Conservation (phyloP, 352 stramenopile genomes). For the Pythium folliculosum region DNA sequence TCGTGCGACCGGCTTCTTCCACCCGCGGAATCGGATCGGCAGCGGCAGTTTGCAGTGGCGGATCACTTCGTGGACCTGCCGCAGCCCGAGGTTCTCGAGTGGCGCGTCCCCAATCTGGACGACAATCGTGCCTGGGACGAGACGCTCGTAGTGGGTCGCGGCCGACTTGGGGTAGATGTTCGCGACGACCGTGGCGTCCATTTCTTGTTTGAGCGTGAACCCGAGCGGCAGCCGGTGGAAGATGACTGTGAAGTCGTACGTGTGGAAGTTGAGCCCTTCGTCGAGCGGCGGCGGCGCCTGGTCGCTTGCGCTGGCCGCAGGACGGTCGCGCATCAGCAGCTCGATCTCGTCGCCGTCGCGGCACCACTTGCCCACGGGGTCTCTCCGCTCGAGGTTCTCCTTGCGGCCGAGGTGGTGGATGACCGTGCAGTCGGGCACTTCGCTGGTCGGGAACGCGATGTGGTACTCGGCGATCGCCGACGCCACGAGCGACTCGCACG, state of each 20-base stretch:
- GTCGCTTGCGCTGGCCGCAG: neutral
- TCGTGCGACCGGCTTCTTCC: slow-evolving; percentile 30
- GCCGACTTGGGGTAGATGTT: slow-evolving; percentile 84
- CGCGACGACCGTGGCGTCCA: slow-evolving; percentile 74
- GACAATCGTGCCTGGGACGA: slow-evolving; percentile 71
- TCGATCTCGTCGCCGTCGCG: slow-evolving; percentile 63
- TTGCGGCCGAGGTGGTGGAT: slow-evolving; percentile 70
- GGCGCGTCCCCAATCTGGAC: slow-evolving; percentile 65
- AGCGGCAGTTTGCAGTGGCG: slow-evolving; percentile 73
- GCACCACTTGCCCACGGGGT: slow-evolving; percentile 56
- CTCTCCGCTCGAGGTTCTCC: slow-evolving; percentile 48
- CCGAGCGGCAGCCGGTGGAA: slow-evolving; percentile 86
- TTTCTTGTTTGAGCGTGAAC: slow-evolving; percentile 83
- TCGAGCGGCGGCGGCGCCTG: slow-evolving; percentile 8
- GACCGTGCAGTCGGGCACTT: slow-evolving; percentile 76
- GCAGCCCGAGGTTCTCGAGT: slow-evolving; percentile 66
- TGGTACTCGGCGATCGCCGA: slow-evolving; percentile 70
- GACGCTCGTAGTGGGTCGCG: slow-evolving; percentile 70
- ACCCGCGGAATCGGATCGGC: slow-evolving; percentile 62
- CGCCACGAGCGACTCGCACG: slow-evolving; percentile 68
- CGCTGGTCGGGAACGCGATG: slow-evolving; percentile 47
- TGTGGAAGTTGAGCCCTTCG: slow-evolving; percentile 29
- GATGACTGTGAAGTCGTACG: slow-evolving; percentile 70
- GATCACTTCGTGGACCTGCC: slow-evolving; percentile 85
- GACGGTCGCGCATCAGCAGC: slow-evolving; percentile 39